A percentile compares a stretch with the other conserved stretches of the same genome.
phyloP scores from a whole-genome alignment of 208 protist genomes.

The Naegleria fowleri region DNA sequence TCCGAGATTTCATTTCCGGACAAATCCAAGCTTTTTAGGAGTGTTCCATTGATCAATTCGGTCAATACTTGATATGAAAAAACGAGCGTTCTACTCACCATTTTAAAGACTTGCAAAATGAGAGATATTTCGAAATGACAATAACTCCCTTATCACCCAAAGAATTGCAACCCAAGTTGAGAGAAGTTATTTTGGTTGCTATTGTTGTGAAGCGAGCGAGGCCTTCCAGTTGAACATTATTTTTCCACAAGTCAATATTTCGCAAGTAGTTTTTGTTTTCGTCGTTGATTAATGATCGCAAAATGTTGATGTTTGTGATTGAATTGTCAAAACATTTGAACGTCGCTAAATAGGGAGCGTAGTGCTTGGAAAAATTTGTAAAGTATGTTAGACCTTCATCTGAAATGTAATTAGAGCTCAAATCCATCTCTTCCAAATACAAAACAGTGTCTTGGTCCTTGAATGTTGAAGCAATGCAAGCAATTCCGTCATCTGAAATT shows the following conservation, averaged over 20 bases:
- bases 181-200: not conserved
- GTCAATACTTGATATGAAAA: no score
- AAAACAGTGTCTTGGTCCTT: not conserved
- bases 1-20: not conserved
- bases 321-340: not conserved
- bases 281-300: not conserved
- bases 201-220: not conserved
- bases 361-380: not conserved
- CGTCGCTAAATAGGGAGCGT: not conserved
- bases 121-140: not conserved
- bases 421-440: not conserved
- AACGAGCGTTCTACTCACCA: not conserved
- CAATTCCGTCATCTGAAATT: not conserved
- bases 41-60: no score
- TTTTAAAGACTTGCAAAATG: not conserved
- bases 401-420: not conserved
- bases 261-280: not conserved
- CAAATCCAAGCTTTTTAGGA: not conserved
- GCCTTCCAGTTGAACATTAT: not conserved
- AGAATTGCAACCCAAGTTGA: not conserved
- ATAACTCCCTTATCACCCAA: not conserved
- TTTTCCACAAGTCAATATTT: not conserved
- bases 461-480: not conserved
- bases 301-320: not conserved
- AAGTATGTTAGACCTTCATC: not conserved